phyloP scores from a whole-genome alignment of 2,329 filamentous ascomycete species.

The Zasmidium cellare region DNA sequence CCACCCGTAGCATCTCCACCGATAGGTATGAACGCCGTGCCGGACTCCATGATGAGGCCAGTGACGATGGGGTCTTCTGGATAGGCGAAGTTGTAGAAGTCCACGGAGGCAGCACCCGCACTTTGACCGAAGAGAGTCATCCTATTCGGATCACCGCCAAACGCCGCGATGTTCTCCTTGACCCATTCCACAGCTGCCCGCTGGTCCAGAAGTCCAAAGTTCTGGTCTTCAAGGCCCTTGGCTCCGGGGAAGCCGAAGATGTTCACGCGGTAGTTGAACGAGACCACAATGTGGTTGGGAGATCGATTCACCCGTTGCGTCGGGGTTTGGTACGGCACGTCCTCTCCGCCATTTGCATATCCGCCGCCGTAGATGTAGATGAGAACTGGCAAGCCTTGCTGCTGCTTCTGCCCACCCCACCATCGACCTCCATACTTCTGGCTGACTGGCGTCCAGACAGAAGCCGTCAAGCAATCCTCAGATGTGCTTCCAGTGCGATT shows the following conservation, averaged over 20 bases:
- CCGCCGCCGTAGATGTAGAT: constrained; percentile 53
- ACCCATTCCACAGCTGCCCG: constrained; percentile 55
- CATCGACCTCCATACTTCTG: neutral
- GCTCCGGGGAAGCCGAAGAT: constrained; percentile 46
- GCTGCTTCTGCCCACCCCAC: neutral
- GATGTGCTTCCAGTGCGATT: constrained; percentile 30
- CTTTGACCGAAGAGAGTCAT: constrained; percentile 33
- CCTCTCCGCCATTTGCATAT: constrained; percentile 45
- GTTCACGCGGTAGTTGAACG: constrained; percentile 45
- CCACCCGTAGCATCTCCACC: constrained; percentile 11
- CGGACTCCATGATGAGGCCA: constrained; percentile 41
- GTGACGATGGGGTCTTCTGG: constrained; percentile 38
- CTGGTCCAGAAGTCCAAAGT: constrained; percentile 57
- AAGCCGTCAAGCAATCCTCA: constrained; percentile 51
- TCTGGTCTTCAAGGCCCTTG: constrained; percentile 34
- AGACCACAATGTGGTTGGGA: constrained; percentile 38
- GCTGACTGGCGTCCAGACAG: constrained; percentile 46
- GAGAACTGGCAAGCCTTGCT: constrained; percentile 43
- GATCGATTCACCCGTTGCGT: constrained; percentile 44
- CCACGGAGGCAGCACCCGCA: constrained; percentile 28
- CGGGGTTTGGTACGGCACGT: constrained; percentile 50
- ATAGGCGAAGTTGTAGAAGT: constrained; percentile 38
- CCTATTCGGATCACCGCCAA: constrained; percentile 46
- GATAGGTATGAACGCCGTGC: constrained; percentile 33
- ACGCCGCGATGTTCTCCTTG: constrained; percentile 50